These are phyloP conservation scores for Roridomyces roridus DNA, from an alignment of 768 basidiomycete genomes.

Conservation along the genomic window DNA sequence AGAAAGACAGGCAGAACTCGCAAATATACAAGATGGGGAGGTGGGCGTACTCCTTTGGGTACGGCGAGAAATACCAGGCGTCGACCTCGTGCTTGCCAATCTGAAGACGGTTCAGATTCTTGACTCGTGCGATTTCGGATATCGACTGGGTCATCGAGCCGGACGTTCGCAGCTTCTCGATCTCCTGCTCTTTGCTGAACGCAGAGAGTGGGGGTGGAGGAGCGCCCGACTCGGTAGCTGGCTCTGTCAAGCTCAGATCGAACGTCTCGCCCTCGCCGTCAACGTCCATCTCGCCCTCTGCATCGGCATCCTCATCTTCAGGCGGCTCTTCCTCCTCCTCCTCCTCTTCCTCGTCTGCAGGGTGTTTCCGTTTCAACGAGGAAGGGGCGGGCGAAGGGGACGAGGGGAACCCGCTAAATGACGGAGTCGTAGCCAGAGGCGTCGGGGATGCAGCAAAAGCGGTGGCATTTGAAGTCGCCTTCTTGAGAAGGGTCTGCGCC, in stretches of 20 bases:
- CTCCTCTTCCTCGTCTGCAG: constrained; percentile 71
- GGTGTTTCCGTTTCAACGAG: constrained; percentile 71
- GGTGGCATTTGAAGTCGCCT: constrained; percentile 72
- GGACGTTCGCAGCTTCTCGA: constrained; percentile 96
- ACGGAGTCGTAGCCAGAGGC: constrained; percentile 58
- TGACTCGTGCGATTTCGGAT: constrained; percentile 96
- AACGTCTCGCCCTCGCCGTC: constrained; percentile 78
- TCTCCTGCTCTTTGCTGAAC: constrained; percentile 98
- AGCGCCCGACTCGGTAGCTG: constrained; percentile 50
- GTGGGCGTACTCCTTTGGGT: constrained; percentile 97
- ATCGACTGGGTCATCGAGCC: constrained; percentile 99
- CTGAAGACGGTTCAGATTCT: constrained; percentile 95
- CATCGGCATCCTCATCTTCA: constrained; percentile 60
- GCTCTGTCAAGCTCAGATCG: constrained; percentile 62
- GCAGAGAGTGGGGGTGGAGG: constrained; percentile 56
- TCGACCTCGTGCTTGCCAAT: constrained; percentile 98
- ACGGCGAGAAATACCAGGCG: constrained; percentile 99
- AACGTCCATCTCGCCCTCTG: constrained; percentile 75
- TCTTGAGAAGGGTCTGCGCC: constrained; percentile 65
- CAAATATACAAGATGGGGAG: constrained; percentile 95
- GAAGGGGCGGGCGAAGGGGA: constrained; percentile 65
- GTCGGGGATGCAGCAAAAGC: constrained; percentile 61
- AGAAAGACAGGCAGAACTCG: constrained; percentile 97
- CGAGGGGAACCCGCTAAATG: constrained; percentile 48
- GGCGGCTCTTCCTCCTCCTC: constrained; percentile 65